phyloP scores from a whole-genome alignment of 1,284 basidiomycete genomes.

The Violaceomyces palustris region DNA sequence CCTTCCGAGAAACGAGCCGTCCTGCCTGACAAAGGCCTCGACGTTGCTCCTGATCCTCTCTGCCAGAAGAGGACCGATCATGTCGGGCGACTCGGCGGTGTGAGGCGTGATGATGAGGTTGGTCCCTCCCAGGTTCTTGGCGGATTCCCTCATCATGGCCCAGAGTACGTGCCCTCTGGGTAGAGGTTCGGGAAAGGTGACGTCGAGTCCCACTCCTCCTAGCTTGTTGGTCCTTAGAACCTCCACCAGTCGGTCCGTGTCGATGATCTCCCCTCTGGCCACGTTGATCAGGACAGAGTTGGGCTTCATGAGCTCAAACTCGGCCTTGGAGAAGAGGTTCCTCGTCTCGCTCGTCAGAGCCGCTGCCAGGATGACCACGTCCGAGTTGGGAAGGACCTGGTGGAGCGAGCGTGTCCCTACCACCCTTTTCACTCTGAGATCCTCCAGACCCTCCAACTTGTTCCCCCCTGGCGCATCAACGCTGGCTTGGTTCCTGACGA shows the following conservation, averaged over 20 bases:
- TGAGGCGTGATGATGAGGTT: conserved; percentile 14
- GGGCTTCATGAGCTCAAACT: neutral
- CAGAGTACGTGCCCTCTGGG: neutral
- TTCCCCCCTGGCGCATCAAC: too few species aligned
- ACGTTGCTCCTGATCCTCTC: conserved; percentile 7
- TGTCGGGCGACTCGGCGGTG: conserved; percentile 6
- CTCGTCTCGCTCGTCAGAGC: conserved; percentile 18
- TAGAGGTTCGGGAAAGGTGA: conserved; percentile 79
- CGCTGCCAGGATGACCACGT: conserved; percentile 23
- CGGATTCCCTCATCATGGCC: neutral
- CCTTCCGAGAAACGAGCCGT: conserved; percentile 2
- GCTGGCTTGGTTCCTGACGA: conserved; percentile 2
- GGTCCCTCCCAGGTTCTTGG: neutral
- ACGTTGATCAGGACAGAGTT: conserved; percentile 26
- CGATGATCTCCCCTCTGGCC: conserved; percentile 63
- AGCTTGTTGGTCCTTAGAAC: conserved; percentile 71
- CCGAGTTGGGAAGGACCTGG: neutral
- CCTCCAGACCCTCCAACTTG: too few species aligned
- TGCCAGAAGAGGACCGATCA: conserved; percentile 2
- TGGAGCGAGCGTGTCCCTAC: conserved; percentile 1
- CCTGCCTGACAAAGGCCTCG: neutral
- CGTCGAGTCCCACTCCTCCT: conserved; percentile 84
- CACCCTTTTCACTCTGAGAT: neutral
- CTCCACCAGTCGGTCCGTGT: conserved; percentile 69
- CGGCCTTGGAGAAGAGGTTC: conserved; percentile 2